Percentiles rank a stretch among this genome's conserved stretches.
Evolutionary conservation across 1,284 basidiomycete species (phyloP).

Genomic region (Leccinum fuscescens): DNA sequence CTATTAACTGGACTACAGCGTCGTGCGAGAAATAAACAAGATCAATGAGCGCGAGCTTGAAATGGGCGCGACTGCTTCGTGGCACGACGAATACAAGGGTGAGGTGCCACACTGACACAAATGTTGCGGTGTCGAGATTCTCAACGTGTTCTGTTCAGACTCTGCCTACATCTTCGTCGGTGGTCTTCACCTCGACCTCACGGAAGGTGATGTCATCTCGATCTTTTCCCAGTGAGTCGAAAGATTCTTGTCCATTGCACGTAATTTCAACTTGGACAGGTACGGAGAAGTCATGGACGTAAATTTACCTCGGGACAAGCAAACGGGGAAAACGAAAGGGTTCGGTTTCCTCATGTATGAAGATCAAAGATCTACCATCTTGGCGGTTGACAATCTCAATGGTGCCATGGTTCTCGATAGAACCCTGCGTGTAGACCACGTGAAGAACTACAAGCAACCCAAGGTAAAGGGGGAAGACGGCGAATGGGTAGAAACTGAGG

Average conservation of each 20-base stretch:
- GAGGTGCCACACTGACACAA: constrained; percentile 16
- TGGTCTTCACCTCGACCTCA: constrained; percentile 81
- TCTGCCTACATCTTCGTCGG: constrained; percentile 95
- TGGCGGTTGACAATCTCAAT: constrained; percentile 98
- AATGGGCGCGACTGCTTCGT: constrained; percentile 74
- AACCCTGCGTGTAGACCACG: constrained; percentile 92
- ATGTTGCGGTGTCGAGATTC: background rate
- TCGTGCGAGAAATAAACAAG: constrained; percentile 88
- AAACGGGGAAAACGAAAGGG: constrained; percentile 84
- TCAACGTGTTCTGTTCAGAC: constrained; percentile 46
- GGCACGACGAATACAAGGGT: constrained; percentile 97
- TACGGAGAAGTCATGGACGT: constrained; percentile 96
- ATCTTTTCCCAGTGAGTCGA: constrained; percentile 93
- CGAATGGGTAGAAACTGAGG: constrained; percentile 83
- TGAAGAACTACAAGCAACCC: constrained; percentile 89
- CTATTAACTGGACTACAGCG: constrained; percentile 45
- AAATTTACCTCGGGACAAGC: constrained; percentile 90
- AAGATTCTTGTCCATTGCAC: background rate
- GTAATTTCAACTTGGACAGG: constrained; percentile 40
- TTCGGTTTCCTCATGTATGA: constrained; percentile 99
- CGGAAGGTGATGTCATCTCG: constrained; percentile 96
- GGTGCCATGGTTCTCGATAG: constrained; percentile 87
- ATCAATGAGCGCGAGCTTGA: constrained; percentile 94
- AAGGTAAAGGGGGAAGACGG: constrained; percentile 82
- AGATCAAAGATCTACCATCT: constrained; percentile 92